These are phyloP conservation scores for Kickxella alabastrina DNA, from an alignment of 192 early-diverging fungal species.

Conservation along the genomic window DNA sequence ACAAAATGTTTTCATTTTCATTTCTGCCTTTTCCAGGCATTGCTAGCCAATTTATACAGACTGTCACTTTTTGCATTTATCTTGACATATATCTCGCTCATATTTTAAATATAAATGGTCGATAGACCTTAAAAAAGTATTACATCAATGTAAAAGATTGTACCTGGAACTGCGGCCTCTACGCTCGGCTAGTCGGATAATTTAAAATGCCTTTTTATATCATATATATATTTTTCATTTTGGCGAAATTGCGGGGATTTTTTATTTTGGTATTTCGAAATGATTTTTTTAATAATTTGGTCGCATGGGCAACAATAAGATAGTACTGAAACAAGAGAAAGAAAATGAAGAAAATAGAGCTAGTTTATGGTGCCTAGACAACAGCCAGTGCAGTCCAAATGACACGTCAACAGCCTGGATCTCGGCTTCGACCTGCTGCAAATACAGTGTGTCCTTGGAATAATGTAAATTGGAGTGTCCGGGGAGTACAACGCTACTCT, in stretches of 20 bases:
- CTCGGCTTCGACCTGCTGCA: slow-evolving; percentile 23
- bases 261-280: neutral
- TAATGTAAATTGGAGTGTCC: neutral
- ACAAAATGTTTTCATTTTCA: neutral
- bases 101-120: neutral
- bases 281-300: neutral
- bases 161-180: no score
- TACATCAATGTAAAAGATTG: neutral
- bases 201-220: neutral
- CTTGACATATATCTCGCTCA: no score
- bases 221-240: neutral
- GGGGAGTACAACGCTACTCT: slow-evolving; percentile 1
- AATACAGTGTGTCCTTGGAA: slow-evolving; percentile 30
- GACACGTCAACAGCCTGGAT: slow-evolving; percentile 14
- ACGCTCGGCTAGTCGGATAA: no score
- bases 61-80: no score
- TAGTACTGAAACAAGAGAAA: no score
- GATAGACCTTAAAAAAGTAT: neutral
- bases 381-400: neutral
- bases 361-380: no score
- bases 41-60: neutral
- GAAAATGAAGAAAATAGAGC: no score
- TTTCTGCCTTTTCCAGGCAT: neutral
- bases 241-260: neutral
- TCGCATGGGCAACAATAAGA: no score